Base-by-base conservation (phyloP, 2,329 filamentous ascomycete species). In the Grosmannia clavigera region DNA sequence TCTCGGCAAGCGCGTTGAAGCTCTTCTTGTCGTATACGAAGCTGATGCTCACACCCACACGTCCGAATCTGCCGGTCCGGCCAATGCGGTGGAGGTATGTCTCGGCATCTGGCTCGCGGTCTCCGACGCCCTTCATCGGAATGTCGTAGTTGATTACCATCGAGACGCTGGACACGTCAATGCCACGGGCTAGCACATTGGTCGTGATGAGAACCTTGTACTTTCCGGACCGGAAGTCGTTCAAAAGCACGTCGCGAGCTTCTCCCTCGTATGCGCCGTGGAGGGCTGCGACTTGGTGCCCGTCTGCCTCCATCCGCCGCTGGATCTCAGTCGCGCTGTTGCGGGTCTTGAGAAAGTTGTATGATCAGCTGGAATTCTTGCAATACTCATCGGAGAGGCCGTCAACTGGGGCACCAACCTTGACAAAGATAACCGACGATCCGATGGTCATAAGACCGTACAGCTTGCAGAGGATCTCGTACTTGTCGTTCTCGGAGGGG, bases 121-220 rank as follows among this genome's bases (percentile, higher is more conserved):
- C 92, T 22, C 87, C 84, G 38, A 81, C 68, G 50, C 87, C 85
- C 69, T 87, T 86, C 78, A 87, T 88, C 29, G 87, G 87, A 61
- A 90, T 87, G 67, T 90, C 87, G 74, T 99, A 99, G 78, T 99
- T 99, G 78, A 99, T 91, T 59, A 99, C 94, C 86, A 99, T 94
- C 11, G 91, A 96, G 16, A 99, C 94, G 33, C 75, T 95, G 73
- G 70, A 97, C 77, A 85, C 82, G 69, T 99, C 94, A 68, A 99
- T 97, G 70, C 94, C 94, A 70, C 94, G 91, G 10, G 94, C 89
- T 61, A 99, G 82, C 46, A 99, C 92, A 69, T 99, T 99, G 66
- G 94, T 99, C 1, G 94, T 95, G 69, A 99, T 96, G 63, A 99
- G 85, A 10, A 99, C 94, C 77, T 99, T 99, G 68, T 90, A 90